Conservation (phyloP, 176 grass and related monocot species). For the Metroxylon sagu region DNA sequence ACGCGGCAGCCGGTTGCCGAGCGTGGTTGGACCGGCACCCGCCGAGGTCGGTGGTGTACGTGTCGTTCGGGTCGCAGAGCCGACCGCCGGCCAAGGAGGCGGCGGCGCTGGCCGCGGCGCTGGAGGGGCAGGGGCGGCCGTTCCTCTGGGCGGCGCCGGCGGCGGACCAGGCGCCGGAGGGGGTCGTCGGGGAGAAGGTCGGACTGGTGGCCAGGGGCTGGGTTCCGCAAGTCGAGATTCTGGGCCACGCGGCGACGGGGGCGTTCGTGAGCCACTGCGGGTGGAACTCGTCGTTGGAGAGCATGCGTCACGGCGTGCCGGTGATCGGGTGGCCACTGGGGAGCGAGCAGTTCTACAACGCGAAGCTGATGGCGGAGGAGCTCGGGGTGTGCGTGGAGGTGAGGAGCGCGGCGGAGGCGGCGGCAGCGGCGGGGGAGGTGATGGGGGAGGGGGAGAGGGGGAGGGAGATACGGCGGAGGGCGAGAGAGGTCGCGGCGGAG, state of each 20-base stretch:
- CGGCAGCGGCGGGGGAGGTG: conserved; percentile 10
- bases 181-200: not conserved
- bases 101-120: conserved; percentile 9
- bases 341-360: conserved; percentile 33
- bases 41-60: conserved; percentile 19
- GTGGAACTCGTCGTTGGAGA: conserved; percentile 36
- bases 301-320: conserved; percentile 18
- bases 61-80: conserved; percentile 40
- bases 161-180: not conserved
- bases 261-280: conserved; percentile 39
- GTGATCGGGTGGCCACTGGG: conserved; percentile 18
- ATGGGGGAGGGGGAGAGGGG: not conserved
- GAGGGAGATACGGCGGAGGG: not conserved
- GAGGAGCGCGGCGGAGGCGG: not conserved
- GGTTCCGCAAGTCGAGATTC: conserved; percentile 31
- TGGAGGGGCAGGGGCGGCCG: conserved; percentile 6
- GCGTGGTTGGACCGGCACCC: conserved; percentile 27
- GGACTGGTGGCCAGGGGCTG: conserved; percentile 19
- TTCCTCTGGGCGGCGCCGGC: conserved; percentile 30
- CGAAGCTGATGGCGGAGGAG: conserved; percentile 26
- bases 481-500: conserved; percentile 3
- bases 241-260: conserved; percentile 16
- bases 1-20: not conserved
- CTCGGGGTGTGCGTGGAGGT: conserved; percentile 19
- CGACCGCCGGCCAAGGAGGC: conserved; percentile 1